Base-by-base conservation (phyloP, 345 rosid species). In the Hirschfeldia incana region DNA sequence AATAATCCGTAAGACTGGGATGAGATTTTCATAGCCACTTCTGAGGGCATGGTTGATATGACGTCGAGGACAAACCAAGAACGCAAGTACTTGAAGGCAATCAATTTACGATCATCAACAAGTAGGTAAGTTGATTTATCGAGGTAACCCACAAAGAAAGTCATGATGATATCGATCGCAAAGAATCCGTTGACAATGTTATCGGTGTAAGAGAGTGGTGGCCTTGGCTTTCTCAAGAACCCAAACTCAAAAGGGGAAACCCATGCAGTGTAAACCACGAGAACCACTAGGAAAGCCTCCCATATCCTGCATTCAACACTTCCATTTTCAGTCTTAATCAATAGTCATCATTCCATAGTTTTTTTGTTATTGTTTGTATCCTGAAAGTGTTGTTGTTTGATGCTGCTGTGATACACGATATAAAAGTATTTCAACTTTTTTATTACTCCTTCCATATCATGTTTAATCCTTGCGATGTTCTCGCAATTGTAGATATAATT, bases 221-320 rank as follows among this genome's bases (percentile, higher is more conserved):
- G 72, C 1, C 72, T 77, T 11, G 92, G 89, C 82, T 84, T 86
- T 21, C 57, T 76, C 49, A 95, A 81, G 84, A 95, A 93, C 28
- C 97, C 98, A 63, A 93, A 90, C 76, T 95, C 97, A 30, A 93
- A 95, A 2, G 99, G 99, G 0, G 97, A 93, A 12, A 82, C 97
- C 99, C 99, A 95, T 69, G 97, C 97, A 0, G 97, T 91, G 64
- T 95, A 95, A 39, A 87, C 67, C 37, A 91, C 98, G 42, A 95
- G 88, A 81, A 89, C 58, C 66, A 91, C 88, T 15, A 95, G 90
- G 79, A 74, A 87, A 4, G 90, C 85, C 78, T 90, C 90, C 99
- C 99, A 95, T 27, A 75, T 30, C 89, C 98, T 95, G 93, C 84
- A 82, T 59, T 13, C 49, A 69, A 13, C 60, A 76, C 21, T 72